Conservation (phyloP, 208 protist genomes). For the Angomonas deanei region DNA sequence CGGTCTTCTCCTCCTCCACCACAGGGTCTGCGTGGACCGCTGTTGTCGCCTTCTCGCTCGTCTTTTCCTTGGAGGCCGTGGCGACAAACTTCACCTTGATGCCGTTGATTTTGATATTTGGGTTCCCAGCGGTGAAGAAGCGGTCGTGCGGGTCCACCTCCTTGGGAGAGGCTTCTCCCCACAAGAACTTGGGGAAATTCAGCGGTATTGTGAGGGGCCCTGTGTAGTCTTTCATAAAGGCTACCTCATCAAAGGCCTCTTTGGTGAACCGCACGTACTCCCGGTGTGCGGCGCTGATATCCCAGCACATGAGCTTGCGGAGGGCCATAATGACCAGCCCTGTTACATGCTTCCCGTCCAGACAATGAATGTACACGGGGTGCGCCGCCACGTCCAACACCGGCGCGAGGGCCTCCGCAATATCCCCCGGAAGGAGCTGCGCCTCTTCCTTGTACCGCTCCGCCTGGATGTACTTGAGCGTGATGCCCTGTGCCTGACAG, state of each 20-base stretch:
- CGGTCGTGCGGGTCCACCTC: conserved; percentile 13
- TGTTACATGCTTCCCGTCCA: conserved; percentile 75
- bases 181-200: conserved; percentile 55
- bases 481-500: conserved; percentile 43
- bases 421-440: conserved; percentile 68
- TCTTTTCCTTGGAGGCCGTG: background rate
- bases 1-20: background rate
- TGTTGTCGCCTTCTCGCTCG: background rate
- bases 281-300: conserved; percentile 28
- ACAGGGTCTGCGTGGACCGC: too few species aligned
- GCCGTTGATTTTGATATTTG: conserved; percentile 30
- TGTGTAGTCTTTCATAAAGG: conserved; percentile 69
- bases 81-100: background rate
- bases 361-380: conserved; percentile 83
- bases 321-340: conserved; percentile 75
- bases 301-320: conserved; percentile 75
- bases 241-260: conserved; percentile 54
- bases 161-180: conserved; percentile 21
- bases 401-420: conserved; percentile 54
- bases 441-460: conserved; percentile 81
- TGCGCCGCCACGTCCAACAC: conserved; percentile 52
- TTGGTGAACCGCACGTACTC: conserved; percentile 71
- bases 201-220: conserved; percentile 55
- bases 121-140: conserved; percentile 9
- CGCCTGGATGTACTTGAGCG: conserved; percentile 57